Evolutionary conservation across 306 rosid species (phyloP), one percentile per base, ranked within the genome.

Genomic region (Rosa multiflora): DNA sequence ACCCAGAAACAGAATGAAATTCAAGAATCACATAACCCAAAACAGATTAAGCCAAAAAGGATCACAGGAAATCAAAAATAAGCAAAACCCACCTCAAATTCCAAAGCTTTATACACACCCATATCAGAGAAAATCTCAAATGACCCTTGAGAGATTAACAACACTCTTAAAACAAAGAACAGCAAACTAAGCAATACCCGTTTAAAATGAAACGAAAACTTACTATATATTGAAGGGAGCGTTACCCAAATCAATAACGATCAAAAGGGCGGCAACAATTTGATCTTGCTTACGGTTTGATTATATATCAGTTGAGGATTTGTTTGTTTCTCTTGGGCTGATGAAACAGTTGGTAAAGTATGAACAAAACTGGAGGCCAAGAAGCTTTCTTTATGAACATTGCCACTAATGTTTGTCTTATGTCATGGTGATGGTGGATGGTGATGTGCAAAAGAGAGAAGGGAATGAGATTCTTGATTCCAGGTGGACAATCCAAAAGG

Each of bases 321-420:
- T 76, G 73, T 47, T 46, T 80, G 89, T 89, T 72, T 43, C 78
- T 81, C 84, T 46, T 39, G 47, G 49, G 81, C 73, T 71, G 71
- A 81, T 76, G 70, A 82, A 85, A 71, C 68, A 75, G 53, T 14
- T 67, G 21, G 66, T 47, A 49, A 67, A 67, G 82, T 47, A 5
- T 77, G 63, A 78, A 85, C 64, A 86, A 81, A 82, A 83, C 66
- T 58, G 35, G 49, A 51, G 18, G 20, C 12, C 21, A 44, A 83
- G 5, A 8, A 67, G 67, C 63, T 15, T 48, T 63, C n/a, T 26
- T 61, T 69, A 55, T 61, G 35, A 66, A 80, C 72, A 43, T 47
- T 82, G 74, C 78, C 88, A 82, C 67, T 68, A 72, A 63, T 52
- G 40, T 79, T 82, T 84, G 85, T 83, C 84, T 74, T 37, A 76